Evolutionary conservation across 1,139 yeast species (phyloP).

Genomic region (Blastobotrys indianensis): DNA sequence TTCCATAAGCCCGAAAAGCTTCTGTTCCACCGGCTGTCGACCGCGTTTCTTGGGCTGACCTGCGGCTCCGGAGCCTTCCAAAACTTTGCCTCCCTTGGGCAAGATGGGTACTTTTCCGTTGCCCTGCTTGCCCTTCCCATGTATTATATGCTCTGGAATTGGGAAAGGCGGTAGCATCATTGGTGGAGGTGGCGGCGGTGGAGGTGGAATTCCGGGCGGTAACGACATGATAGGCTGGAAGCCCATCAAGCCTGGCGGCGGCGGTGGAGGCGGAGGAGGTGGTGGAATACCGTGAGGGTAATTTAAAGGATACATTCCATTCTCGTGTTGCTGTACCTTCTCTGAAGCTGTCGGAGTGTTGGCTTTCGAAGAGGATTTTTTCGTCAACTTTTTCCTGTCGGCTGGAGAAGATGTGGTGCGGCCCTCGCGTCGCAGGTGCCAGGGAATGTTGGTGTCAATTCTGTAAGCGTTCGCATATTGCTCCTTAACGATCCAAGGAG

Average conservation of each 20-base stretch:
- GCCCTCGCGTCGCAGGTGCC: conserved; percentile 23
- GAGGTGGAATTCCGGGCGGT: conserved; percentile 6
- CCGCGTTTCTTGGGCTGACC: conserved; percentile 4
- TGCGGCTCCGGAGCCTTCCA: not conserved
- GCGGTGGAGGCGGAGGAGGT: conserved; percentile 9
- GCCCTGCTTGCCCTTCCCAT: not conserved
- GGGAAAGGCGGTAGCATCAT: not conserved
- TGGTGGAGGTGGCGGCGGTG: conserved; percentile 11
- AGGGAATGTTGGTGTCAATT: conserved; percentile 34
- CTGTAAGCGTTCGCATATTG: conserved; percentile 44
- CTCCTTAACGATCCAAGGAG: conserved; percentile 94
- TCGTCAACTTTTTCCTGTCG: not conserved
- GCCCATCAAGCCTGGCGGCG: conserved; percentile 6
- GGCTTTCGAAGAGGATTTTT: not conserved
- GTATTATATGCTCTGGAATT: not conserved
- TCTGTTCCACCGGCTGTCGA: conserved; percentile 1
- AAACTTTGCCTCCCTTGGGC: not conserved
- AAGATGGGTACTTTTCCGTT: not conserved
- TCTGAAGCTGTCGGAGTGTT: conserved; percentile 1
- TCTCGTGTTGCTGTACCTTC: not conserved
- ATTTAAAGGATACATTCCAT: conserved; percentile 5
- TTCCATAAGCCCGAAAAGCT: conserved; percentile 7
- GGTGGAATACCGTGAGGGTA: conserved; percentile 6
- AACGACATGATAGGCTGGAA: conserved; percentile 1
- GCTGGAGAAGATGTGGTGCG: conserved; percentile 3